These are phyloP conservation scores for Acanthamoeba lugdunensis DNA, from an alignment of 208 protist genomes.

Conservation along the genomic window DNA sequence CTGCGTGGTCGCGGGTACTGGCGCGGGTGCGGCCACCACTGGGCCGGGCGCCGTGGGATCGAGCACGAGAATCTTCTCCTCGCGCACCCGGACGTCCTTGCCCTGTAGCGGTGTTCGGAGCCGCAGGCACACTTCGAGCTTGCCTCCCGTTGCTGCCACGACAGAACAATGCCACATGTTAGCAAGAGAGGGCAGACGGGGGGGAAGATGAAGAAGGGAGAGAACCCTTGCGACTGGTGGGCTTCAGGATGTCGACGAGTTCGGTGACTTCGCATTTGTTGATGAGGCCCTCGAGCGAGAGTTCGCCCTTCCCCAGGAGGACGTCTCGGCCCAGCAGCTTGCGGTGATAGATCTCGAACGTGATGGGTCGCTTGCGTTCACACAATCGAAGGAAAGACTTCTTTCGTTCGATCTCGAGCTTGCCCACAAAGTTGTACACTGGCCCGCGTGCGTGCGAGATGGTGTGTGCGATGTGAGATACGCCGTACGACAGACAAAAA, in stretches of 20 bases:
- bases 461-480: not conserved
- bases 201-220: not conserved
- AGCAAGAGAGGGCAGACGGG: not conserved
- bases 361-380: slow-evolving; percentile 38
- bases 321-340: slow-evolving; percentile 5
- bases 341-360: slow-evolving; percentile 33
- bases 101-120: slow-evolving; percentile 29
- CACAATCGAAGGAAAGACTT: slow-evolving; percentile 60
- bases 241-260: slow-evolving; percentile 9
- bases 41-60: slow-evolving; percentile 14
- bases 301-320: not conserved
- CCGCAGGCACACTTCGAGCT: slow-evolving; percentile 50
- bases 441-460: not conserved
- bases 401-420: slow-evolving; percentile 51
- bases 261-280: slow-evolving; percentile 22
- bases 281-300: slow-evolving; percentile 23
- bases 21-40: not conserved
- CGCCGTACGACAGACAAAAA: not conserved
- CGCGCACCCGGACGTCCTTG: not conserved
- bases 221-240: not conserved
- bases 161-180: not conserved
- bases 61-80: slow-evolving; percentile 38
- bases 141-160: slow-evolving; percentile 14
- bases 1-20: not conserved
- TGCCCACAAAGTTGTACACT: slow-evolving; percentile 27